Percentiles rank a stretch among this genome's conserved stretches.
phyloP scores from a whole-genome alignment of 2,329 filamentous ascomycete genomes.

The Ophiostoma ulmi region DNA sequence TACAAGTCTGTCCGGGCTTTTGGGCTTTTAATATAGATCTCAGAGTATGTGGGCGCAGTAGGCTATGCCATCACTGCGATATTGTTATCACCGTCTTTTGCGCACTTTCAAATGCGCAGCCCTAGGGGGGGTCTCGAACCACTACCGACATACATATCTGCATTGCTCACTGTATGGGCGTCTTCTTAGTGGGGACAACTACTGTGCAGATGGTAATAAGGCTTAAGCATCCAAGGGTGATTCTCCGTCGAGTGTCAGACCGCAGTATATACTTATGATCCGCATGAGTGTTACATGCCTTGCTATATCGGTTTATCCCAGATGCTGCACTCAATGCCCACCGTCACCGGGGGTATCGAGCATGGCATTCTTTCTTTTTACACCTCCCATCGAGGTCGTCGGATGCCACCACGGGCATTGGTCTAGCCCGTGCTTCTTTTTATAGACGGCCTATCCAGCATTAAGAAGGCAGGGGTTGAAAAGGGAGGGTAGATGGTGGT shows the following conservation, averaged over 20 bases:
- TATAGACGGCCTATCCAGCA: background rate
- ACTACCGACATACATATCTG: background rate
- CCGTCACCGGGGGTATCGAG: background rate
- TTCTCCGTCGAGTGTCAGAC: conserved; percentile 6
- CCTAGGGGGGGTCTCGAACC: background rate
- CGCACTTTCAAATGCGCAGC: background rate
- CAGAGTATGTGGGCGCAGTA: background rate
- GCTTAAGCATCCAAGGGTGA: background rate
- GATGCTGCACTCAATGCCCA: background rate
- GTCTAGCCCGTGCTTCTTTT: background rate
- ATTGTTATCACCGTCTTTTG: background rate
- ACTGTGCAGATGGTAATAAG: background rate
- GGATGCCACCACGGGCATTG: background rate
- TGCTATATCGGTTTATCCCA: background rate
- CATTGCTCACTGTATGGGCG: background rate
- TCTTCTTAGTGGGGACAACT: background rate
- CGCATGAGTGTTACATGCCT: background rate
- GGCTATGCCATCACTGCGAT: background rate
- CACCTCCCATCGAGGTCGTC: background rate
- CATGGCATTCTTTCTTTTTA: background rate
- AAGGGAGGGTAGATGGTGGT: background rate
- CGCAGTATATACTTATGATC: background rate
- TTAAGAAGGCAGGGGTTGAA: background rate
- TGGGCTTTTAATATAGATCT: background rate
- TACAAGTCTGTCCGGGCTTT: background rate